A percentile compares a stretch with the other conserved stretches of the same genome.
Conservation (phyloP, 257 asterid species). For the Fraxinus pennsylvanica region DNA sequence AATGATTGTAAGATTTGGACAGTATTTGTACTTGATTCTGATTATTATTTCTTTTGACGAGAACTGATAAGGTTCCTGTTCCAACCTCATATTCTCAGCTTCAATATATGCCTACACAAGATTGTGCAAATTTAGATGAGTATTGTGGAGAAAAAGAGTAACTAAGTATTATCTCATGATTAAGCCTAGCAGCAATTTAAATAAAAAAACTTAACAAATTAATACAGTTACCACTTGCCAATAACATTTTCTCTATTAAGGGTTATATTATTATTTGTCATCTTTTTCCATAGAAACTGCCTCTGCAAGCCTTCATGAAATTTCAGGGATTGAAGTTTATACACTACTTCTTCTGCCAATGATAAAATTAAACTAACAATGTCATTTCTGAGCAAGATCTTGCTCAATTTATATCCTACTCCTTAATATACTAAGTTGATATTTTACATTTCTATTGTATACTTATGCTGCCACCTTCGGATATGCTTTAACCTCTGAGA, state of each 20-base stretch:
- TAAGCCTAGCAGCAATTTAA: not conserved
- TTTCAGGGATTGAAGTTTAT: not conserved
- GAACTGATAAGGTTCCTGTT: slow-evolving; percentile 73
- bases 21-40: slow-evolving; percentile 75
- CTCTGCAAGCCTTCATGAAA: not conserved
- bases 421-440: not conserved
- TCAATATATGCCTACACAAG: slow-evolving; percentile 74
- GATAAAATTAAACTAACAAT: not conserved
- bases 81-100: slow-evolving; percentile 95
- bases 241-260: not conserved
- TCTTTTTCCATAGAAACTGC: not conserved
- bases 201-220: not conserved
- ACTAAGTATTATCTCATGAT: not conserved
- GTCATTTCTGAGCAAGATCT: not conserved
- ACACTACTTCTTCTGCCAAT: not conserved
- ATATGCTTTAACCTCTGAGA: not conserved
- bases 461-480: not conserved
- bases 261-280: not conserved
- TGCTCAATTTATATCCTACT: not conserved
- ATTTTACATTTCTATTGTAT: not conserved
- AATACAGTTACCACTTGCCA: not conserved
- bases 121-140: not conserved
- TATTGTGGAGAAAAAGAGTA: not conserved
- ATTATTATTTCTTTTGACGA: slow-evolving; percentile 85
- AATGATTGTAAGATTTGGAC: slow-evolving; percentile 90